A percentile compares a stretch with the other conserved stretches of the same genome.
These are phyloP conservation scores for Articulospora tetracladia DNA, from an alignment of 495 filamentous ascomycete species.

Conservation along the genomic window DNA sequence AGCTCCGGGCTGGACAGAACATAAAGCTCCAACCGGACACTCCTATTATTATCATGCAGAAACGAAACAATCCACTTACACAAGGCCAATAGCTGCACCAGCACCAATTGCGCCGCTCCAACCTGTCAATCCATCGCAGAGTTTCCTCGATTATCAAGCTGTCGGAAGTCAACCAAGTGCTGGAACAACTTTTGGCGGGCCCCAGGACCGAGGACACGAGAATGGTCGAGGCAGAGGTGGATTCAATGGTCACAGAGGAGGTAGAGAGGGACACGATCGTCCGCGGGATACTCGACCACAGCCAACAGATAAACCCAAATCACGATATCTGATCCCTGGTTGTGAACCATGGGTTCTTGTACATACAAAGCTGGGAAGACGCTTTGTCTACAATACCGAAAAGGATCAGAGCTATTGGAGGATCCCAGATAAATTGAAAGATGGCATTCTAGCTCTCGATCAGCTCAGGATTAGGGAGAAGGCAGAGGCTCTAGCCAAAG, in stretches of 20 bases:
- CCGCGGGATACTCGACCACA: constrained; percentile 36
- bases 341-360: constrained; percentile 90
- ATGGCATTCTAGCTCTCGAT: constrained; percentile 72
- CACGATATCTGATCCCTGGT: constrained; percentile 72
- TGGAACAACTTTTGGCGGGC: constrained; percentile 39
- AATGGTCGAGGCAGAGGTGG: constrained; percentile 23
- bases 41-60: constrained; percentile 84
- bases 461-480: constrained; percentile 49
- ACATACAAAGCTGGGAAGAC: constrained; percentile 79
- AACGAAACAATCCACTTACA: constrained; percentile 87
- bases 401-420: constrained; percentile 91
- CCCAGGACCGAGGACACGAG: constrained; percentile 16
- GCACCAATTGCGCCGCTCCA: constrained; percentile 15
- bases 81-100: constrained; percentile 49
- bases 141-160: constrained; percentile 40
- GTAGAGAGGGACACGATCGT: constrained; percentile 25
- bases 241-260: constrained; percentile 30
- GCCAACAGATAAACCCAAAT: constrained; percentile 75
- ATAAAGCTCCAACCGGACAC: constrained; percentile 86
- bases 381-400: constrained; percentile 82
- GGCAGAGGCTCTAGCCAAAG: constrained; percentile 29
- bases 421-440: constrained; percentile 78
- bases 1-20: constrained; percentile 83
- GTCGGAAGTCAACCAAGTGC: constrained; percentile 32
- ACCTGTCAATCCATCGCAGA: constrained; percentile 31